Evolutionary conservation across 2,329 filamentous ascomycete genomes (phyloP), one percentile per base, ranked within the genome.

Genomic region (Pyricularia grisea): DNA sequence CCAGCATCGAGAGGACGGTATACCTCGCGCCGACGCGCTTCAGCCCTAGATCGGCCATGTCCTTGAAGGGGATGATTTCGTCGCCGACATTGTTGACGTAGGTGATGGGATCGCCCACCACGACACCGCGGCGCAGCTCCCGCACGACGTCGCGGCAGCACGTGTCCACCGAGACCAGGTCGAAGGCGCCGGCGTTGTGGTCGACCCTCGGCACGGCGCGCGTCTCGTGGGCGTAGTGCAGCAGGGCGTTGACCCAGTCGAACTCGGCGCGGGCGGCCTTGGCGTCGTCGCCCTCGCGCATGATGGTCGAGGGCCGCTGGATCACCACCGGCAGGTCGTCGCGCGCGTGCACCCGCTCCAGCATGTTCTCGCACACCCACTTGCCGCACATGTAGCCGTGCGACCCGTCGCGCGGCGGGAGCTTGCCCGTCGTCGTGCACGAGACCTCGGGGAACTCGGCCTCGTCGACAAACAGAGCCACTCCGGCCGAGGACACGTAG

Each of bases 401-500:
- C 31, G 31, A 36, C 9, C 31, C 31, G 31, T 36, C 31, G 31
- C 31, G 31, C 30, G 63, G 28, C 23, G 63, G 20, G n/a, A n/a
- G 23, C 25, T 20, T 65, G 25, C 28, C 20, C 27, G 25, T 28
- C 12, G 63, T 31, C 63, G 23, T 25, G 25, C 63, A 65, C 10
- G 25, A 65, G 9, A 36, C 2, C 63, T n/a, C n/a, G 58, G 63
- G 20, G 25, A 30, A 31, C 63, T 30, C 17, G 25, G 30, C 10
- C 23, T n/a, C 6, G 25, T 65, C 63, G 10, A 58, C 30, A 4
- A 67, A 31, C 4, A 70, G 69, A 4, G 71, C 72, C 71, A 78
- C 77, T 0, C 80, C 73, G 4, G 71, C 74, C 0, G 75, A 75
- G 0, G 80, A 82, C 1, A 82, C 69, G 67, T 74, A 82, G 71